These are phyloP conservation scores for Pseudogymnoascus sp. DNA, from an alignment of 2,329 filamentous ascomycete genomes.

Conservation along the genomic window DNA sequence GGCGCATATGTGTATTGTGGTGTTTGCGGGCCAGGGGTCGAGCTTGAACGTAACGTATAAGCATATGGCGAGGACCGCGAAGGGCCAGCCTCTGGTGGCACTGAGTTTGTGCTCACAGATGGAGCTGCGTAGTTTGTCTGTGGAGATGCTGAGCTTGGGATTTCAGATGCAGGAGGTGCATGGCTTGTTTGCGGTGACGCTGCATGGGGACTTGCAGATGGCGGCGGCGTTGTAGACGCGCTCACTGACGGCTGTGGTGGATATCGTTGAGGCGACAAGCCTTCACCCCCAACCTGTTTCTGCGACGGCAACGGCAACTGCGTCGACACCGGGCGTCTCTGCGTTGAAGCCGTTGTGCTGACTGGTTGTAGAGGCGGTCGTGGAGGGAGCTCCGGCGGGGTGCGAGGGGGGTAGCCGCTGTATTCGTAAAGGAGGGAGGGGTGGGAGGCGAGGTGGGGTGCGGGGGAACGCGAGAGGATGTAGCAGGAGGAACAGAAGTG, in stretches of 20 bases:
- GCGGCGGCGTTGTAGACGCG: background rate
- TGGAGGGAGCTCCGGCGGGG: background rate
- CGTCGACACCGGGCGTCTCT: background rate
- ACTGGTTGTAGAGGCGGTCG: background rate
- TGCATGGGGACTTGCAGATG: background rate
- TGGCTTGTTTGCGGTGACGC: background rate
- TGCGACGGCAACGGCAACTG: background rate
- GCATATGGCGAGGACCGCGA: background rate
- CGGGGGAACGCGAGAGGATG: background rate
- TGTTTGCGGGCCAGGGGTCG: background rate
- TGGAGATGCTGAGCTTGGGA: background rate
- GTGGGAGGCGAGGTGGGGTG: background rate
- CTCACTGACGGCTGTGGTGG: background rate
- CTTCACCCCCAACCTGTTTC: background rate
- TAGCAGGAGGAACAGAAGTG: background rate
- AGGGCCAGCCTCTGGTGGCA: background rate
- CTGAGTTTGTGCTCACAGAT: background rate
- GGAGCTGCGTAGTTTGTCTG: background rate
- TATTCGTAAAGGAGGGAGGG: background rate
- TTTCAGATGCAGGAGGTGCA: background rate
- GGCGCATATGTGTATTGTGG: background rate
- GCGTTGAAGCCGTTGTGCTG: background rate
- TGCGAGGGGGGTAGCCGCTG: background rate
- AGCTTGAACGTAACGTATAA: background rate
- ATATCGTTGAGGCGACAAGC: background rate